Base-by-base conservation (phyloP, 2,329 filamentous ascomycete genomes). In the Paramyrothecium roridum region DNA sequence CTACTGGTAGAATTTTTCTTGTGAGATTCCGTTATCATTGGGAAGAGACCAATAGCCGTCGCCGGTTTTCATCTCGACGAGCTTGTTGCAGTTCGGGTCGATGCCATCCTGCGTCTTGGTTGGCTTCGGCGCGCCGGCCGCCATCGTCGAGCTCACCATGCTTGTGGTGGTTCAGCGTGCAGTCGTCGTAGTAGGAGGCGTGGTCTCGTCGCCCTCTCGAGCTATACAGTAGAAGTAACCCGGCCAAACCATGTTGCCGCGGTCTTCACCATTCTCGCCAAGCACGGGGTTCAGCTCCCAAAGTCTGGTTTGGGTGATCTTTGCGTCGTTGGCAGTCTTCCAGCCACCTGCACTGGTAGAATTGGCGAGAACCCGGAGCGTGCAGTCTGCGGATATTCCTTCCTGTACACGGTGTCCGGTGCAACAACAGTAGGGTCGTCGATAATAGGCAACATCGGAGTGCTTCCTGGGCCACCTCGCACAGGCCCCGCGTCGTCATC, bases 141-240 rank as follows among this genome's bases (percentile, higher is more conserved):
- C 10, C 26, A 10, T 30, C 26, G 26, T 30, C 26, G 26, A 30
- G 10, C 26, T 30, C 26, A 10, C 26, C 10, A 6, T 30, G 26
- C 26, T 30, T 4, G 26, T 30, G 26, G 26, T 30, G 26, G 26
- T 30, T 30, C 6, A 10, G 26, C 26, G 26, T 30, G 26, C 10
- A 30, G 26, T 30, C 10, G 26, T 30, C 26, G 26, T 30, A 6
- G 26, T 4, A 10, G 26, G 26, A 30, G 6, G 6, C 10, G 26
- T 30, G 26, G 26, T 6, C 26, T 10, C 26, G 4, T 30, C 26
- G 6, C 26, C 26, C 4, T 30, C 26, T 10, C 26, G 26, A 10
- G 26, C 26, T 30, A 30, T 10, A 50, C 65, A 68, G 56, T 68
- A 68, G n/a, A 57, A 61, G 22, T 68, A 60, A 12, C 52, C 51